phyloP scores from a whole-genome alignment of 2,329 filamentous ascomycete species.

The Exophiala lecanii-corni region DNA sequence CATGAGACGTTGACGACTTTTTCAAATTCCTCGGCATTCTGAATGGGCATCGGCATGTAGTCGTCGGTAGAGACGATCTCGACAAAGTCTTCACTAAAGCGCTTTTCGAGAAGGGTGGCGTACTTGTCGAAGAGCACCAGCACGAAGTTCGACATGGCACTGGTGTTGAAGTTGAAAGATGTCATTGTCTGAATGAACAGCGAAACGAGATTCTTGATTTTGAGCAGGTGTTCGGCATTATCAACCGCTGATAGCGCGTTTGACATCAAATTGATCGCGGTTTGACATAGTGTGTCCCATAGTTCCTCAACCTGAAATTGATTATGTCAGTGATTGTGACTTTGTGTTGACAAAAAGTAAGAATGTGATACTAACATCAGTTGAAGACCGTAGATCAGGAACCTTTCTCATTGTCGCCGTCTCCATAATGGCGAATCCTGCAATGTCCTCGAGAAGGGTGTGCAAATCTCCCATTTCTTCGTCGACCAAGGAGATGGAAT shows the following conservation, averaged over 20 bases:
- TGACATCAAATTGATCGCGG: conserved; percentile 74
- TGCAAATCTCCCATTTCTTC: conserved; percentile 85
- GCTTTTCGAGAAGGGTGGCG: conserved; percentile 78
- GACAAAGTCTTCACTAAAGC: conserved; percentile 93
- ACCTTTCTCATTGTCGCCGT: conserved; percentile 85
- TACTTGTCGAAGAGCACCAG: conserved; percentile 92
- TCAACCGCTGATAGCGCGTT: conserved; percentile 73
- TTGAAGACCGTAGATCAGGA: conserved; percentile 72
- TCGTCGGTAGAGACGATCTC: conserved; percentile 90
- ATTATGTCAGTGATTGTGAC: conserved; percentile 18
- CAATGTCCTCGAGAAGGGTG: conserved; percentile 85
- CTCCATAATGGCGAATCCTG: conserved; percentile 94
- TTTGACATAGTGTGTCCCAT: conserved; percentile 97
- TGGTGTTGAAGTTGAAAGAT: conserved; percentile 86
- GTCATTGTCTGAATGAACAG: conserved; percentile 99
- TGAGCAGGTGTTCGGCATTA: conserved; percentile 85
- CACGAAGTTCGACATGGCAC: conserved; percentile 75
- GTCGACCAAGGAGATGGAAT: conserved; percentile 65
- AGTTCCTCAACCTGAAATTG: conserved; percentile 78
- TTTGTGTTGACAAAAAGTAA: no score
- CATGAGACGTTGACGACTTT: conserved; percentile 95
- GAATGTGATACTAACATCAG: conserved; percentile 60
- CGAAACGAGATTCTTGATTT: conserved; percentile 87
- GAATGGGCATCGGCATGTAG: conserved; percentile 99
- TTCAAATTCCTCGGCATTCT: conserved; percentile 83